Base-by-base conservation (phyloP, 2,329 filamentous ascomycete species). In the Phyllosticta capitalensis region DNA sequence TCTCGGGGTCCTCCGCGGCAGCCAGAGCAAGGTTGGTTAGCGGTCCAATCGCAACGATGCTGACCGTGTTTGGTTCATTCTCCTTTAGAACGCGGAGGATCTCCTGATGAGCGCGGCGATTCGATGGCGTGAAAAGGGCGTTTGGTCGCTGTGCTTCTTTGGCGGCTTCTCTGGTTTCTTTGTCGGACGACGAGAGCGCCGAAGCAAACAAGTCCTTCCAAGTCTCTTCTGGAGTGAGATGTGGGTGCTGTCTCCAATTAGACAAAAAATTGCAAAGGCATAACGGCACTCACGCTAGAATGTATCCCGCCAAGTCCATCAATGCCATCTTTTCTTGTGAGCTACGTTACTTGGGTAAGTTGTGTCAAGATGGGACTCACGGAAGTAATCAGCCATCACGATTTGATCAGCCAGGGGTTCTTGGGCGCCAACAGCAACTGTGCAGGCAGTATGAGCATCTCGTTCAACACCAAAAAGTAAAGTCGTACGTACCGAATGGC, bases 21-120 rank as follows among this genome's bases (percentile, higher is more conserved):
- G 94, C 94, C 24, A 95, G 75, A 1, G 94, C 94, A 28, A 96
- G 77, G 70, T 96, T 99, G n/a, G 94, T 97, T 65, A 97, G 77
- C 1, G 94, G 94, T 0, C 94, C 94, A 54, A 97, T 81, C 22
- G 89, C 89, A 45, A 96, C 84, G 69, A 99, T 89, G n/a, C 88
- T 92, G 66, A 99, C 85, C 0, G 89, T 94, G 68, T 91, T 85
- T 5, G 81, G 81, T 7, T 92, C 90, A 68, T 94, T 91, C 67
- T 94, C 88, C 59, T 81, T 81, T 20, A 99, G 81, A 54, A 96
- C 79, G 24, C 88, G 85, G n/a, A 99, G 82, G 55, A 99, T 97
- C 74, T 96, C 91, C 71, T 88, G 82, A 73, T 95, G 87, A 0
- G 92, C 85, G 1, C 84, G 84, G 5, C 77, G 75, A 66, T 85